phyloP scores from a whole-genome alignment of 2,329 filamentous ascomycete species.

The Chaetomium sp. region DNA sequence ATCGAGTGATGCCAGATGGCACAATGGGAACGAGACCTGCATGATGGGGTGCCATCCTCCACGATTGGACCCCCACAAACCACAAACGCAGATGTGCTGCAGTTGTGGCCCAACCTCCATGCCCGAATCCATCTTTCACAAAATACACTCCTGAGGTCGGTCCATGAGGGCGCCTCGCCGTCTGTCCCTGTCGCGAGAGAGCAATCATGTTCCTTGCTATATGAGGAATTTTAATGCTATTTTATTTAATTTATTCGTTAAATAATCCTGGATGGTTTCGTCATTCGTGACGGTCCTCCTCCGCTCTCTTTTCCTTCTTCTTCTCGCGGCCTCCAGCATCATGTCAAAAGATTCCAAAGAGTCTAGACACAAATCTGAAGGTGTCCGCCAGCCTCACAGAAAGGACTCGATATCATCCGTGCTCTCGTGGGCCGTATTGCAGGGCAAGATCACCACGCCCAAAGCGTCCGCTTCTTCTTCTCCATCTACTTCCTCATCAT shows the following conservation, averaged over 20 bases:
- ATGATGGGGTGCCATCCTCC: constrained; percentile 18
- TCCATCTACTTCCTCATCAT: background rate
- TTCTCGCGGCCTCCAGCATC: constrained; percentile 6
- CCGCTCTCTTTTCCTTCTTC: constrained; percentile 6
- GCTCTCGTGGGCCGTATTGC: constrained; percentile 22
- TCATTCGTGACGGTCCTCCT: constrained; percentile 9
- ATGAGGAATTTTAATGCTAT: constrained; percentile 15
- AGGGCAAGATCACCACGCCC: constrained; percentile 12
- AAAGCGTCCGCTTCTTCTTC: constrained; percentile 4
- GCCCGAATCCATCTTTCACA: constrained; percentile 19
- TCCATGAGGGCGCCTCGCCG: background rate
- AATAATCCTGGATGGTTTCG: constrained; percentile 14
- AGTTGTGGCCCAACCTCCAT: constrained; percentile 25
- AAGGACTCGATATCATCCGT: constrained; percentile 24
- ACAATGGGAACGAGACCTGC: constrained; percentile 18
- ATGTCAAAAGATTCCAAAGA: constrained; percentile 22
- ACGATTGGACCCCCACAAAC: constrained; percentile 22
- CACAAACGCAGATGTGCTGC: constrained; percentile 16
- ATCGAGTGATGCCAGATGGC: constrained; percentile 26
- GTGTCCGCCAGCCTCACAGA: constrained; percentile 19
- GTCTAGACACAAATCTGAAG: constrained; percentile 15
- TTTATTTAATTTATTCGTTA: background rate
- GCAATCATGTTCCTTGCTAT: background rate
- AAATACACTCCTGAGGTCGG: constrained; percentile 9
- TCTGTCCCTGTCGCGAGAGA: background rate